Evolutionary conservation across 2,329 filamentous ascomycete genomes (phyloP), one percentile per base, ranked within the genome.

Genomic region (Trichophyton simii): DNA sequence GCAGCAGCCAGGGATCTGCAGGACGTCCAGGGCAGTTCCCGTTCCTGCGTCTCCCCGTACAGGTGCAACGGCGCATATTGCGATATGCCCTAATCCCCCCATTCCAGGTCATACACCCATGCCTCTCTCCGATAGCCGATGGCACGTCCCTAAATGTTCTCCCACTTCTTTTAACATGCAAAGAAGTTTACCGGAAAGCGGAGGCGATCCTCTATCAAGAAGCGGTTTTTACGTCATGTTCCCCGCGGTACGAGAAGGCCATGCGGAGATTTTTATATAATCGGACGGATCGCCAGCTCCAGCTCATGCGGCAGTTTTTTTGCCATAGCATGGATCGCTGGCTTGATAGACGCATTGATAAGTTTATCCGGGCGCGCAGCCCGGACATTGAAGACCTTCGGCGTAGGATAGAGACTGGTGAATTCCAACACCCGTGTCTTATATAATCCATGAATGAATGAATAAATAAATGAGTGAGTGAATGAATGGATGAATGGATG

Each of bases 151-250:
- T 25, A 28, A 59, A 18, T 15, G 6, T 59, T 48, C 57, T 59
- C n/a, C 57, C 57, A 31, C 38, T 59, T 9, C 20, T 59, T 15
- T n/a, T 59, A 6, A 46, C 57, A 25, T 59, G 57, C 38, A 38
- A 44, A 18, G 34, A 20, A 8, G 48, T 59, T 8, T 44, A 59
- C 22, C 34, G 22, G 31, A 38, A 59, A 18, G 38, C 57, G 7
- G 57, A 59, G 22, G 7, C 34, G n/a, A 34, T 59, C 18, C 57
- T 59, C 3, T 59, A 59, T 48, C 42, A 18, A 25, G 42, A 59
- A 28, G 57, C 57, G 2, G n/a, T 59, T 8, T 59, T 59, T 25
- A 48, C 57, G 46, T 42, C 57, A 15, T 59, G 57, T 38, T 59
- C 41, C 8, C 42, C 57, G 25, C 46, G 57, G 46, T 59, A 59